Conservation (phyloP, 2,329 filamentous ascomycete genomes). For the Monascus ruber region DNA sequence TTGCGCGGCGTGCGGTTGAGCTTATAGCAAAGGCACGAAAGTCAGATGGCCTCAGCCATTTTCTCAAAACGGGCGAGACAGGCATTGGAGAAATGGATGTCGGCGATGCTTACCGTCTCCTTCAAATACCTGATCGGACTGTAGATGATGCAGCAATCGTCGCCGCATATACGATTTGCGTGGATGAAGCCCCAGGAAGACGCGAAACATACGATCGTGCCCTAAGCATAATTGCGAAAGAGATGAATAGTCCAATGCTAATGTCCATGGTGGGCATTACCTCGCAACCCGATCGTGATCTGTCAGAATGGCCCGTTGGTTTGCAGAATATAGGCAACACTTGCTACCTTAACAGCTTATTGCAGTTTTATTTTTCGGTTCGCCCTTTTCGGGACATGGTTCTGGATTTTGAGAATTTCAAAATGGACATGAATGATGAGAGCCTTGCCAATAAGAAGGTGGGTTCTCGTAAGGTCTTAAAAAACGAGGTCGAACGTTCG, state of each 20-base stretch:
- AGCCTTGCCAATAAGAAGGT: slow-evolving; percentile 57
- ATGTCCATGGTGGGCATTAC: slow-evolving; percentile 22
- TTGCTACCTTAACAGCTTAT: slow-evolving; percentile 90
- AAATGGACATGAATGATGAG: slow-evolving; percentile 55
- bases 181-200: slow-evolving; percentile 36
- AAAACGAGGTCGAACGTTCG: slow-evolving; percentile 47
- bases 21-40: slow-evolving; percentile 49
- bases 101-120: slow-evolving; percentile 40
- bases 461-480: slow-evolving; percentile 57
- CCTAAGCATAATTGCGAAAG: slow-evolving; percentile 35
- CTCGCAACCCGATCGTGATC: slow-evolving; percentile 20
- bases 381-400: slow-evolving; percentile 71
- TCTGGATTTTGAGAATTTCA: slow-evolving; percentile 59
- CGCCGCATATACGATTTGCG: slow-evolving; percentile 36
- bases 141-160: slow-evolving; percentile 41
- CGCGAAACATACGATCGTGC: slow-evolving; percentile 36
- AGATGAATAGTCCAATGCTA: slow-evolving; percentile 28
- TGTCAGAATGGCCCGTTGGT: slow-evolving; percentile 61
- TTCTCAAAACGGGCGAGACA: slow-evolving; percentile 41
- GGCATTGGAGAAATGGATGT: slow-evolving; percentile 43
- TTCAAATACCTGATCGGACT: slow-evolving; percentile 43
- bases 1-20: slow-evolving; percentile 44
- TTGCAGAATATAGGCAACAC: slow-evolving; percentile 93
- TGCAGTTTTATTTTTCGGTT: slow-evolving; percentile 91
- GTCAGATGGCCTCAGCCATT: slow-evolving; percentile 43